Evolutionary conservation across 2,329 filamentous ascomycete genomes (phyloP).

Genomic region (Pyrenophora graminea): DNA sequence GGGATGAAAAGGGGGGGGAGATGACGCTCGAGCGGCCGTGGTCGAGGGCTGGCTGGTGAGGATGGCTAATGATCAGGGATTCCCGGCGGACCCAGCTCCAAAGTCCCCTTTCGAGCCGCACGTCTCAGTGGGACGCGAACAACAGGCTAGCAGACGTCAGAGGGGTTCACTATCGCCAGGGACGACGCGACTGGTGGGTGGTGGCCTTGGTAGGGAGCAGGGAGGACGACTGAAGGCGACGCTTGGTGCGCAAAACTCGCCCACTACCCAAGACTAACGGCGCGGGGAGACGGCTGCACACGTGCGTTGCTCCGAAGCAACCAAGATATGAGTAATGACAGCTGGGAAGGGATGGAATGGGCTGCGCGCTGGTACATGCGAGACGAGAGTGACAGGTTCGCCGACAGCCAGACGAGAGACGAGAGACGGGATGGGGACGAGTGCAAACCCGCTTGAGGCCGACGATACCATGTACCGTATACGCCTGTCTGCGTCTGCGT

Average conservation of each 20-base stretch:
- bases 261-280: constrained; percentile 10
- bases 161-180: constrained; percentile 9
- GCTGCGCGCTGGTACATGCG: neutral
- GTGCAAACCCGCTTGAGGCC: too few species aligned
- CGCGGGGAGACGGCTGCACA: constrained; percentile 17
- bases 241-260: constrained; percentile 13
- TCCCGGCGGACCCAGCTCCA: constrained; percentile 14
- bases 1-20: constrained; percentile 20
- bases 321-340: neutral
- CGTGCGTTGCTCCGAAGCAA: constrained; percentile 5
- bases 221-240: constrained; percentile 5
- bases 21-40: constrained; percentile 25
- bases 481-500: too few species aligned
- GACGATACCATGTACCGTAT: too few species aligned
- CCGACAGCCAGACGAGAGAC: too few species aligned
- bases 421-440: too few species aligned
- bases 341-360: neutral
- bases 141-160: constrained; percentile 16
- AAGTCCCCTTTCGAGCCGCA: constrained; percentile 30
- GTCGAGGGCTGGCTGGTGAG: constrained; percentile 25
- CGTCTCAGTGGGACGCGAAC: constrained; percentile 26
- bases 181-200: constrained; percentile 6
- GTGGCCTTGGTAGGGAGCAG: constrained; percentile 2
- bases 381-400: too few species aligned
- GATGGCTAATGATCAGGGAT: constrained; percentile 25